These are phyloP conservation scores for Dimocarpus longan DNA, from an alignment of 345 rosid genomes.

Conservation along the genomic window DNA sequence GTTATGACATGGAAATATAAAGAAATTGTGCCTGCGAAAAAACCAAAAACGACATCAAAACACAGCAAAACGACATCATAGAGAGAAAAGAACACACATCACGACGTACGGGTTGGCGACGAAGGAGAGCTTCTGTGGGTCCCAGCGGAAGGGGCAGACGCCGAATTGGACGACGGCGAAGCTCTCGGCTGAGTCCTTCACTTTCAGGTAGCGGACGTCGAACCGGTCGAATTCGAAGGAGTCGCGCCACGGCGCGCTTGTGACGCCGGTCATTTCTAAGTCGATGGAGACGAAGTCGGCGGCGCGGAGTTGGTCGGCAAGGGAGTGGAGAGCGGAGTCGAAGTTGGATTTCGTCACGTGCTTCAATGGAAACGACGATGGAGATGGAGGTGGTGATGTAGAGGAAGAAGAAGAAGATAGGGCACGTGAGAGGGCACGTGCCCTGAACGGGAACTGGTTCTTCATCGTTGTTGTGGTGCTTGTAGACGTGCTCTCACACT, in stretches of 20 bases:
- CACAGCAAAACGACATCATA: background rate
- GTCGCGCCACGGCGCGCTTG: conserved; percentile 91
- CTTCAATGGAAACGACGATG: conserved; percentile 69
- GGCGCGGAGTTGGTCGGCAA: conserved; percentile 56
- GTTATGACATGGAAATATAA: conserved; percentile 75
- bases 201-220: conserved; percentile 81
- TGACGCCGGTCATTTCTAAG: conserved; percentile 92
- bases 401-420: conserved; percentile 21
- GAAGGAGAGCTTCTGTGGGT: conserved; percentile 59
- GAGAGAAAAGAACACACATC: background rate
- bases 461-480: conserved; percentile 17
- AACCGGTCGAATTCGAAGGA: conserved; percentile 75
- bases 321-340: conserved; percentile 57
- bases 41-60: conserved; percentile 10
- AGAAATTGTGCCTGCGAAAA: conserved; percentile 77
- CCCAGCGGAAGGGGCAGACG: conserved; percentile 95
- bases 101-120: conserved; percentile 70
- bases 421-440: conserved; percentile 37
- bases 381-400: background rate
- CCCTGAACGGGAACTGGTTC: conserved; percentile 39
- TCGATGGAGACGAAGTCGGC: conserved; percentile 95
- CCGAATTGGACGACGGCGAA: conserved; percentile 97
- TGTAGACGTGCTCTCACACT: too few species aligned
- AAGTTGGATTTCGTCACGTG: conserved; percentile 80
- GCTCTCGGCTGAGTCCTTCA: conserved; percentile 94